phyloP scores from a whole-genome alignment of 2,329 filamentous ascomycete genomes.

The Alternaria sp. region DNA sequence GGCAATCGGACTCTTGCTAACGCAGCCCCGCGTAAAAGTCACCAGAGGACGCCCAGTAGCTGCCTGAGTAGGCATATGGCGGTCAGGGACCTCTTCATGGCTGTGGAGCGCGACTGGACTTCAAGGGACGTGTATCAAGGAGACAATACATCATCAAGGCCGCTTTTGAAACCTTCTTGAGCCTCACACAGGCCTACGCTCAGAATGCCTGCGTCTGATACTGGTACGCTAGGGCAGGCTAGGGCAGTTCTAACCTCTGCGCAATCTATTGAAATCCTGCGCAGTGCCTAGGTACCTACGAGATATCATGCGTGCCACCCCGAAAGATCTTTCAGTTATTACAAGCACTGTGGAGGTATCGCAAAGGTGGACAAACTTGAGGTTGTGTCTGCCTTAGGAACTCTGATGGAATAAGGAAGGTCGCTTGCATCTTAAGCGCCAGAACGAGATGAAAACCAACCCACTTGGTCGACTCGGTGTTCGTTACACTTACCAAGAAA shows the following conservation, averaged over 20 bases:
- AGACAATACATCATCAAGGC: background rate
- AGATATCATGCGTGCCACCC: background rate
- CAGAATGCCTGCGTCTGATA: background rate
- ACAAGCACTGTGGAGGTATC: background rate
- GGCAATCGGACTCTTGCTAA: constrained; percentile 28
- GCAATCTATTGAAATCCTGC: background rate
- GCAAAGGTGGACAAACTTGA: background rate
- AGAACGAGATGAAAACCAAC: background rate
- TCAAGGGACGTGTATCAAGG: constrained; percentile 3
- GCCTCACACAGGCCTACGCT: constrained; percentile 3
- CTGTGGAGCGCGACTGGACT: constrained; percentile 50
- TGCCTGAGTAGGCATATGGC: constrained; percentile 45
- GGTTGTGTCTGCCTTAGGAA: background rate
- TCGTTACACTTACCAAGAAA: background rate
- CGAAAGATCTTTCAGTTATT: background rate
- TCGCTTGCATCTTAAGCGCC: too few relatives aligned
- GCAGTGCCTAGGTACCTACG: background rate
- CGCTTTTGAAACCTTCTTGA: background rate
- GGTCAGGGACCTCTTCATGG: constrained; percentile 53
- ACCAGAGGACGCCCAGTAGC: constrained; percentile 34
- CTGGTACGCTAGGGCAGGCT: background rate
- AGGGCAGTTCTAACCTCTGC: background rate
- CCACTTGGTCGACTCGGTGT: background rate
- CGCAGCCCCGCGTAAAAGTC: constrained; percentile 27
- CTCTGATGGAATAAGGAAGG: too few relatives aligned